Percentiles rank a stretch among this genome's conserved stretches.
phyloP scores from a whole-genome alignment of 1,139 yeast genomes.

The Saccharomycopsis hybrid region DNA sequence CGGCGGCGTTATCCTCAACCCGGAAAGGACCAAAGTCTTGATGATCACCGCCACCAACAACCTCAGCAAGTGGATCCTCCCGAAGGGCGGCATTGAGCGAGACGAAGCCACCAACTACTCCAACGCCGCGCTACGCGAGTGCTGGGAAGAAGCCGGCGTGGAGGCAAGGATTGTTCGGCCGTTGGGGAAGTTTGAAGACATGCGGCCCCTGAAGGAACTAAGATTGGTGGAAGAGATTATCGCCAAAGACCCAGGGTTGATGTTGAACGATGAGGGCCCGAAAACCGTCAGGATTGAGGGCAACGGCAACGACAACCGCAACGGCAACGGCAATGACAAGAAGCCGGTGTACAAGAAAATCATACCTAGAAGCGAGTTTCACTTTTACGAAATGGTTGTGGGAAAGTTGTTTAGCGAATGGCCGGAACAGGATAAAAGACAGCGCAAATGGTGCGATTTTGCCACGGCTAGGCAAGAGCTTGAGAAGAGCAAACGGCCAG shows the following conservation, averaged over 20 bases:
- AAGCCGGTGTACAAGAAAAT: background rate
- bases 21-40: slow-evolving; percentile 52
- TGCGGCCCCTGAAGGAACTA: slow-evolving; percentile 61
- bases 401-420: slow-evolving; percentile 50
- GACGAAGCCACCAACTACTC: slow-evolving; percentile 56
- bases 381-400: slow-evolving; percentile 71
- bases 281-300: too few relatives aligned
- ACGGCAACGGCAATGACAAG: too few relatives aligned
- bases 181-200: slow-evolving; percentile 64
- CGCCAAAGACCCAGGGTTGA: slow-evolving; percentile 23
- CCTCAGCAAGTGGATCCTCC: slow-evolving; percentile 72
- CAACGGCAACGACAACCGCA: too few relatives aligned
- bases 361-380: slow-evolving; percentile 71
- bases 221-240: slow-evolving; percentile 28
- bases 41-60: slow-evolving; percentile 71
- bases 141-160: slow-evolving; percentile 98
- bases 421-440: slow-evolving; percentile 66
- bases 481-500: slow-evolving; percentile 54
- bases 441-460: slow-evolving; percentile 70
- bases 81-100: slow-evolving; percentile 91
- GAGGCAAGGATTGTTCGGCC: slow-evolving; percentile 50
- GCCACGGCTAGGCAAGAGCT: slow-evolving; percentile 67
- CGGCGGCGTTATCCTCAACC: slow-evolving; percentile 75
- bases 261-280: background rate
- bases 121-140: slow-evolving; percentile 70